phyloP scores from a whole-genome alignment of 2,329 filamentous ascomycete species.

The Sclerotiophoma versabilis region DNA sequence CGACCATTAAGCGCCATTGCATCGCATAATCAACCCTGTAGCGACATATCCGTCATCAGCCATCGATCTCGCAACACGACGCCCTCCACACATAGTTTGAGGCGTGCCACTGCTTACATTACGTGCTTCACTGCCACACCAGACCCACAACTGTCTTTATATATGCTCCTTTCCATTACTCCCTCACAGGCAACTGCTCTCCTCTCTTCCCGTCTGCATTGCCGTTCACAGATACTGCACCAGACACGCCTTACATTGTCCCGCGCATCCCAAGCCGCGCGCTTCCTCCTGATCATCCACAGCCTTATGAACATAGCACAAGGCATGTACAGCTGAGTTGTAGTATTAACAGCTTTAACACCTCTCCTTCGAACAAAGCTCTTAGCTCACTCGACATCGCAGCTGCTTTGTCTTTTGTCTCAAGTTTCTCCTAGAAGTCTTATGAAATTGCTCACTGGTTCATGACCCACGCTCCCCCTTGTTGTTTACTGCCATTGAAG shows the following conservation, averaged over 20 bases:
- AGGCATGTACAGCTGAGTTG: constrained; percentile 18
- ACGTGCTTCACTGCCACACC: neutral
- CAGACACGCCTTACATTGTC: neutral
- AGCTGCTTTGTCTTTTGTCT: neutral
- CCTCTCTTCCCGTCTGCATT: too few species aligned
- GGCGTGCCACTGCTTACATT: neutral
- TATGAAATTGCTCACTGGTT: neutral
- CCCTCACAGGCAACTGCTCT: too few species aligned
- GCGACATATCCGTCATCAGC: neutral
- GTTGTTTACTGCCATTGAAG: neutral
- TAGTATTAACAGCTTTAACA: neutral
- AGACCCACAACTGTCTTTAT: neutral
- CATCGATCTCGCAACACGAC: neutral
- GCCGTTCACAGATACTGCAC: neutral
- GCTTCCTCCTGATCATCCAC: constrained; percentile 18
- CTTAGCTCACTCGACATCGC: neutral
- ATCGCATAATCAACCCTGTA: neutral
- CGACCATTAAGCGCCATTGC: neutral
- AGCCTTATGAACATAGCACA: constrained; percentile 21
- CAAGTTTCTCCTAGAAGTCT: neutral
- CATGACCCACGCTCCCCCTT: neutral
- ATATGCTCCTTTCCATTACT: too few species aligned
- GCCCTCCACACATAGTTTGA: neutral
- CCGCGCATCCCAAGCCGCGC: constrained; percentile 8
- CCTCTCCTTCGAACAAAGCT: neutral